These are phyloP conservation scores for Corylus americana DNA, from an alignment of 306 rosid genomes.

Conservation along the genomic window DNA sequence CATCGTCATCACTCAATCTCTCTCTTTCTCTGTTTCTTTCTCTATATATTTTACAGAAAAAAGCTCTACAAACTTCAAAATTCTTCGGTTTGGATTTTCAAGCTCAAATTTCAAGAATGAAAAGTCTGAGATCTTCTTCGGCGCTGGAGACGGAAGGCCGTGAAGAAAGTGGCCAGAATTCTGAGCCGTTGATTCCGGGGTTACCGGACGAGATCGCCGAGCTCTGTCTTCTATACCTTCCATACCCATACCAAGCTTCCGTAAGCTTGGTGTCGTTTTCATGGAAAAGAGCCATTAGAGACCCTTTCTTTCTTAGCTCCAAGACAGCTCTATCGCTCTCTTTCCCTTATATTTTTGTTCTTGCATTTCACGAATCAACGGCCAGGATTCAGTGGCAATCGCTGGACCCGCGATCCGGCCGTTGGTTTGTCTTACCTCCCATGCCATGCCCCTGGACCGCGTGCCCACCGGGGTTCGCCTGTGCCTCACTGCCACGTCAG, in stretches of 20 bases:
- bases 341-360: conserved; percentile 48
- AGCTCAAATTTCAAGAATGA: conserved; percentile 22
- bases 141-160: neutral
- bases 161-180: neutral
- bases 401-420: conserved; percentile 55
- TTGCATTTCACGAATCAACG: conserved; percentile 43
- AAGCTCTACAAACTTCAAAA: neutral
- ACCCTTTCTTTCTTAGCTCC: conserved; percentile 35
- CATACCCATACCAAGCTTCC: conserved; percentile 58
- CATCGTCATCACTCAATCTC: neutral
- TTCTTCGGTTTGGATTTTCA: neutral
- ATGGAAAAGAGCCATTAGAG: conserved; percentile 56
- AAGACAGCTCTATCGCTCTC: conserved; percentile 36
- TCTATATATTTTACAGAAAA: neutral
- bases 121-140: neutral
- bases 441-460: conserved; percentile 34
- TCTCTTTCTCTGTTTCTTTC: neutral
- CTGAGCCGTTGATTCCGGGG: conserved; percentile 51
- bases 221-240: conserved; percentile 66
- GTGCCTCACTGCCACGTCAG: conserved; percentile 49
- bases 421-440: conserved; percentile 60
- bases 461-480: conserved; percentile 23
- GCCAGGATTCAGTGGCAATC: conserved; percentile 56
- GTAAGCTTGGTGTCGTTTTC: conserved; percentile 59
- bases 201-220: conserved; percentile 62